Base-by-base conservation (phyloP, 2,329 filamentous ascomycete species). In the Pyricularia grisea region DNA sequence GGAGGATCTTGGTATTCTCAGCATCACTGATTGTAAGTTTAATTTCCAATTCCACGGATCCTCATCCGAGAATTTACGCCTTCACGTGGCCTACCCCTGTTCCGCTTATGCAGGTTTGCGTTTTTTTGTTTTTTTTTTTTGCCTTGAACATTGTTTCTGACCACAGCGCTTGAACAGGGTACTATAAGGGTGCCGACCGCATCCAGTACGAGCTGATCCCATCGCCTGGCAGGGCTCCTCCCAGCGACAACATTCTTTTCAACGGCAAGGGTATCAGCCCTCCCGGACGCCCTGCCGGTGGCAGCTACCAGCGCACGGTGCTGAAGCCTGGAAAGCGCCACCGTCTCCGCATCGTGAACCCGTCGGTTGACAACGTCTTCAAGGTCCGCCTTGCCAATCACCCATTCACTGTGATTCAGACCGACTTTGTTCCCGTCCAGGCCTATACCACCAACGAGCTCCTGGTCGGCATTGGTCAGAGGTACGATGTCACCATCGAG, bases 351-450 rank as follows among this genome's bases (percentile, higher is more conserved):
- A 74, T 85, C 61, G 81, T 85, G 75, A 84, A 85, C 74, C 79
- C 80, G 23, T 84, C 74, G 77, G 85, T 77, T 73, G 78, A 76
- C 80, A 77, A 87, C 77, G 78, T 78, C 50, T 77, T 85, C 69
- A 83, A 79, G 2, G 79, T 87, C 61, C 81, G 84, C 25, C 78
- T 84, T 4, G 81, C 80, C 64, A 79, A 79, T 6, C 84, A 86
- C 73, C 77, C 77, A 17, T 76, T 86, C 70, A 83, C 79, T 0
- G 81, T 86, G 68, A 81, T 86, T 65, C 77, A 81, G 7, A 81
- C 79, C 61, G 85, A 87, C 71, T 82, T 85, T 20, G 83, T 86
- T 0, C 80, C 83, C 0, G 76, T 86, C 69, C 75, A 79, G 63
- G 83, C 87, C 0, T 84, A 84, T 70, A 78, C 78, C 0, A 83